Percentiles rank a stretch among this genome's conserved stretches.
phyloP scores from a whole-genome alignment of 2,329 filamentous ascomycete genomes.

The Botrytis byssoidea region DNA sequence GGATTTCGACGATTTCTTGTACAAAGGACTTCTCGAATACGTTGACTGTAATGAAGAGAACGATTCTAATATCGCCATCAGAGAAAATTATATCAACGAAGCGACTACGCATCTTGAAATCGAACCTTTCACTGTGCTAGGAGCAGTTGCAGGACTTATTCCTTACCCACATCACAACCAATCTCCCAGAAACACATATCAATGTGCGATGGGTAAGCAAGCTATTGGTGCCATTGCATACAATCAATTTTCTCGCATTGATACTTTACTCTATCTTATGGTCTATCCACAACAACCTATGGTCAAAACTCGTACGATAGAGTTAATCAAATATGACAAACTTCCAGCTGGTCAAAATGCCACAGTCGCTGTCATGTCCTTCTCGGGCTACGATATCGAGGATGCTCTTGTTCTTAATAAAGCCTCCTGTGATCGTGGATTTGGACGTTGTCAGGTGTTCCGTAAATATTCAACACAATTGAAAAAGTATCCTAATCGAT shows the following conservation, averaged over 20 bases:
- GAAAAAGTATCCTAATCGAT: conserved; percentile 86
- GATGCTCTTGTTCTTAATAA: conserved; percentile 97
- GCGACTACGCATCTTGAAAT: conserved; percentile 94
- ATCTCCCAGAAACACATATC: conserved; percentile 96
- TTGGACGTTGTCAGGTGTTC: conserved; percentile 97
- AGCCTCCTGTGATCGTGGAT: conserved; percentile 89
- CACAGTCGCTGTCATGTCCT: conserved; percentile 98
- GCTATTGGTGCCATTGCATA: conserved; percentile 97
- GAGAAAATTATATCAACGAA: conserved; percentile 78
- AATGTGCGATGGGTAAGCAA: conserved; percentile 99
- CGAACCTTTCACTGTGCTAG: conserved; percentile 94
- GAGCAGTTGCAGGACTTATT: conserved; percentile 92
- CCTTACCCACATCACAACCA: conserved; percentile 99
- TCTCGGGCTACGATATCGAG: conserved; percentile 98
- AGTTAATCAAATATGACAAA: conserved; percentile 95
- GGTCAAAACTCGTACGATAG: conserved; percentile 95
- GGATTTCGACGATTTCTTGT: conserved; percentile 92
- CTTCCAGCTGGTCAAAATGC: conserved; percentile 95
- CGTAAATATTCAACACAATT: conserved; percentile 86
- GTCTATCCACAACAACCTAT: conserved; percentile 97
- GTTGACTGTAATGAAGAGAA: conserved; percentile 98
- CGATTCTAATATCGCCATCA: conserved; percentile 87
- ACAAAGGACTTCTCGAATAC: conserved; percentile 88
- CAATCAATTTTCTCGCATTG: conserved; percentile 96
- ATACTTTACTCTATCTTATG: conserved; percentile 92